Conservation (phyloP, 345 rosid genomes). For the Hibiscus syriacus region DNA sequence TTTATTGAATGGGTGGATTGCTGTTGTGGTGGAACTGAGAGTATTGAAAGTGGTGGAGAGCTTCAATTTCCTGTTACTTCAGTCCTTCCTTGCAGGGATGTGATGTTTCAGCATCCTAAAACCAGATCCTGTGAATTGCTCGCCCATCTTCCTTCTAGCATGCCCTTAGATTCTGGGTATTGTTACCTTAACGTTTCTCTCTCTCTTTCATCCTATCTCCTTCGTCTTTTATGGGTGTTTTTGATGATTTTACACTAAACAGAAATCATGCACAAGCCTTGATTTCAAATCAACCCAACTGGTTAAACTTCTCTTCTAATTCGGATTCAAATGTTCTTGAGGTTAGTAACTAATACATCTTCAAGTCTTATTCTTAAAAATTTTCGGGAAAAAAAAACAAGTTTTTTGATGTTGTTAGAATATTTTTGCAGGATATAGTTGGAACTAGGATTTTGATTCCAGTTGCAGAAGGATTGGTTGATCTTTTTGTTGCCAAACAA, state of each 20-base stretch:
- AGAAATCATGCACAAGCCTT: conserved; percentile 65
- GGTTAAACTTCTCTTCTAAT: conserved; percentile 54
- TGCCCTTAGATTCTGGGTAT: conserved; percentile 30
- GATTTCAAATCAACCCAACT: conserved; percentile 57
- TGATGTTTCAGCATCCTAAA: conserved; percentile 52
- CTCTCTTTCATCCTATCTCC: not conserved
- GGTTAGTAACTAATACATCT: conserved; percentile 22
- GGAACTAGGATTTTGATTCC: conserved; percentile 88
- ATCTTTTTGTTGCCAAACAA: conserved; percentile 68
- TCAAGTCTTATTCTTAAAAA: not conserved
- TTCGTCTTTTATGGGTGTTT: not conserved
- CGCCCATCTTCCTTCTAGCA: conserved; percentile 54
- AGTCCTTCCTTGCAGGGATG: conserved; percentile 53
- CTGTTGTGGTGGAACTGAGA: conserved; percentile 66
- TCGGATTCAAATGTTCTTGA: conserved; percentile 40
- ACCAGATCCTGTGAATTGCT: conserved; percentile 66
- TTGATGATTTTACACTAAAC: not conserved
- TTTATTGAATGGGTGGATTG: conserved; percentile 72
- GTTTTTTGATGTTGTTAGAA: not conserved
- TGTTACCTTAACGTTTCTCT: not conserved
- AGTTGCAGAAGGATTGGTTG: conserved; percentile 68
- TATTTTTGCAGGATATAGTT: conserved; percentile 42
- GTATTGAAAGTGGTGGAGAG: conserved; percentile 30
- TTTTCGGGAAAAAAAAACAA: not conserved
- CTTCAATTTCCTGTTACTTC: conserved; percentile 38